Percentiles rank a stretch among this genome's conserved stretches.
Conservation (phyloP, 2,329 filamentous ascomycete genomes). For the Fusarium musae region DNA sequence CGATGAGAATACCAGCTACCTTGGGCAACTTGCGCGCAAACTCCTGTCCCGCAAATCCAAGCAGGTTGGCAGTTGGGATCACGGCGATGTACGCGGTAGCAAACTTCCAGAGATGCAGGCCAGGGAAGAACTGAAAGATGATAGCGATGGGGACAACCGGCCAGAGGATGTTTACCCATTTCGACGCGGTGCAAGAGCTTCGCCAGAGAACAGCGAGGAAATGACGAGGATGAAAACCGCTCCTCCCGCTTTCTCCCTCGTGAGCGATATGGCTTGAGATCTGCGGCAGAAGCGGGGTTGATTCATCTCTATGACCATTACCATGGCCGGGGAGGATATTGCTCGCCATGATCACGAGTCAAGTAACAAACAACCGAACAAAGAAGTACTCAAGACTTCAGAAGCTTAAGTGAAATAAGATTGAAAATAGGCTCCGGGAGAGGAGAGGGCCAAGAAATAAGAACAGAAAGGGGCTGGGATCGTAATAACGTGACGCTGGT, state of each 20-base stretch:
- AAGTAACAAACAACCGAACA: not conserved
- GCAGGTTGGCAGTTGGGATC: slow-evolving; percentile 60
- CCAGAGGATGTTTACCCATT: slow-evolving; percentile 61
- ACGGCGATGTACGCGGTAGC: slow-evolving; percentile 60
- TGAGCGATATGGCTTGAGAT: slow-evolving; percentile 32
- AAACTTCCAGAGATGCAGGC: slow-evolving; percentile 57
- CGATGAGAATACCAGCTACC: slow-evolving; percentile 64
- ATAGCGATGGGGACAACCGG: slow-evolving; percentile 60
- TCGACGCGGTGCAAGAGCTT: slow-evolving; percentile 57
- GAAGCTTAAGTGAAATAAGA: not conserved
- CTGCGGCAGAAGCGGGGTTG: slow-evolving; percentile 47
- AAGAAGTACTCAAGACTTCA: accelerated
- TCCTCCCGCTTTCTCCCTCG: slow-evolving; percentile 59
- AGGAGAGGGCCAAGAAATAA: not conserved
- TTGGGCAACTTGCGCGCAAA: slow-evolving; percentile 73
- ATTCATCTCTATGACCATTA: slow-evolving; percentile 26
- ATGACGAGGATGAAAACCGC: slow-evolving; percentile 54
- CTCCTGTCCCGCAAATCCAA: slow-evolving; percentile 64
- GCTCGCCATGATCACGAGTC: slow-evolving; percentile 14
- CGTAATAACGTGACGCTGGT: slow-evolving; percentile 19
- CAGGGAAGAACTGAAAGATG: slow-evolving; percentile 51
- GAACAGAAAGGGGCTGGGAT: not conserved
- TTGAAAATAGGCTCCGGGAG: not conserved
- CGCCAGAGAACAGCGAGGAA: slow-evolving; percentile 57
- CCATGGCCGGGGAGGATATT: slow-evolving; percentile 23